These are phyloP conservation scores for Tuber borchii DNA, from an alignment of 495 filamentous ascomycete genomes.

Conservation along the genomic window DNA sequence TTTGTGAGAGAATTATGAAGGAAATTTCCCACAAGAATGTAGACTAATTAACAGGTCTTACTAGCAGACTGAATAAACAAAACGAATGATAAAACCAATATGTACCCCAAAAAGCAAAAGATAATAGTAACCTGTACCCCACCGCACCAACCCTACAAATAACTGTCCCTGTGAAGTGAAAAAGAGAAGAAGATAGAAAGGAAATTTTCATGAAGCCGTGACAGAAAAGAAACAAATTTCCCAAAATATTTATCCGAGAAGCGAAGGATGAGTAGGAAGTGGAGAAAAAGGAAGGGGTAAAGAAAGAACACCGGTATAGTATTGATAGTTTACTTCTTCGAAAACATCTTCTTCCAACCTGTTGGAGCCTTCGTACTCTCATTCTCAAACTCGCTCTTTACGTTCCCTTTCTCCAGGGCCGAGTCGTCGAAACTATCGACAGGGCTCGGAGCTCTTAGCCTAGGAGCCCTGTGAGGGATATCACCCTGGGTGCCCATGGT, in stretches of 20 bases:
- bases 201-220: conserved; percentile 7
- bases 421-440: conserved; percentile 11
- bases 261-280: conserved; percentile 17
- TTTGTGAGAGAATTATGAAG: not conserved
- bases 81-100: conserved; percentile 19
- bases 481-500: conserved; percentile 21
- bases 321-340: conserved; percentile 18
- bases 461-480: conserved; percentile 12
- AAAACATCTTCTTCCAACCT: conserved; percentile 24
- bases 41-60: not conserved
- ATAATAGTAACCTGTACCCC: conserved; percentile 7
- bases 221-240: conserved; percentile 13
- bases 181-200: conserved; percentile 17
- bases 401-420: conserved; percentile 28
- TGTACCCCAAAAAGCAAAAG: conserved; percentile 14
- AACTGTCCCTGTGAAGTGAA: conserved; percentile 24
- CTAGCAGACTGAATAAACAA: conserved; percentile 12
- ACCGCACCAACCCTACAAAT: conserved; percentile 26
- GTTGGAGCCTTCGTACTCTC: conserved; percentile 14
- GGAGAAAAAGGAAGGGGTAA: not conserved
- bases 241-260: conserved; percentile 37
- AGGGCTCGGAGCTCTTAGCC: conserved; percentile 11
- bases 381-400: conserved; percentile 22
- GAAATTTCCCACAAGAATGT: not conserved
- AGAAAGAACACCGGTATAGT: conserved; percentile 5